Evolutionary conservation across 2,329 filamentous ascomycete genomes (phyloP), one percentile per base, ranked within the genome.

Genomic region (Onygenales sp.): DNA sequence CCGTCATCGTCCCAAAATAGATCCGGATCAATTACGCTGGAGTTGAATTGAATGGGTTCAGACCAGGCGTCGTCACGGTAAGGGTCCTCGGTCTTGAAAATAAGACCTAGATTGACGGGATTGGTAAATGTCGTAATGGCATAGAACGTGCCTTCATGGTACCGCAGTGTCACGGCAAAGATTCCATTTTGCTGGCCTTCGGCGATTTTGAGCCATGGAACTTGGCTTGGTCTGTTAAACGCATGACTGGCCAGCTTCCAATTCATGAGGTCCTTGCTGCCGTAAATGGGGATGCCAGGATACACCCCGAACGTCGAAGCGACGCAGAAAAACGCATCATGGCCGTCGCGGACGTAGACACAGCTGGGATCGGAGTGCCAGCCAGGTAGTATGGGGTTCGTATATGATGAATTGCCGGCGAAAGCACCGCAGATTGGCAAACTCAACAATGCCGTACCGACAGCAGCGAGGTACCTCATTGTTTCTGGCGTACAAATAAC

Each of bases 251-350:
- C 67, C 5, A 75, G 67, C 52, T 73, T 75, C 77, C 77, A 81
- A 51, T 75, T 73, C n/a, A 69, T 58, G 14, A 81, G 61, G 59
- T 81, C 77, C 51, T 69, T 72, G n/a, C 73, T 78, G 2, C 75
- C 75, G 59, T 80, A 74, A 21, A 81, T 71, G 0, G 78, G 77
- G 5, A 80, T 65, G 0, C 77, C 78, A 0, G 78, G 78, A 57
- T 79, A 80, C 0, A 71, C 68, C 51, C 76, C 73, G 58, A 80
- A 81, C 1, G 75, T 78, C 0, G 77, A 79, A 0, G 75, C 75
- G 2, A 71, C 74, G 57, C 75, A 78, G 61, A 77, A 78, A 59
- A 78, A 79, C 5, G 71, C 75, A 14, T 71, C 68, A 39, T 74
- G 60, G 8, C 62, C 58, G 13, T 73, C 63, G 7, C 63, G 59